Evolutionary conservation across 768 basidiomycete genomes (phyloP).

Genomic region (Lactarius evosmus): DNA sequence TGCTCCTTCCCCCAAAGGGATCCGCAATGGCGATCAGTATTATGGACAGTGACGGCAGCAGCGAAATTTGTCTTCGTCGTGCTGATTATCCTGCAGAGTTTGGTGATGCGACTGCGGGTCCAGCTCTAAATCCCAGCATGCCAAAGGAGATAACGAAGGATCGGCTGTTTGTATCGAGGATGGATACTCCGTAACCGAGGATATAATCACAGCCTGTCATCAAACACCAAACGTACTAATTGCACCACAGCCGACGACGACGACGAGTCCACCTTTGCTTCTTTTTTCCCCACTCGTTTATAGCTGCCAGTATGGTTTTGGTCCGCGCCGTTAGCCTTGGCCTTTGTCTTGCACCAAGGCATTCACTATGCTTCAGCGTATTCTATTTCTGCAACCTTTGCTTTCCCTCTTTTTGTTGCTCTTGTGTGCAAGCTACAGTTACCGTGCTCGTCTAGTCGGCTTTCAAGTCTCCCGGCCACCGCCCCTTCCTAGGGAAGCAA

Average conservation of each 20-base stretch:
- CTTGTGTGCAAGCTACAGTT: conserved; percentile 18
- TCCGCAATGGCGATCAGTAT: conserved; percentile 54
- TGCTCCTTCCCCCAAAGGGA: conserved; percentile 30
- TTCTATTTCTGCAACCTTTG: neutral
- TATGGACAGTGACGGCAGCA: conserved; percentile 50
- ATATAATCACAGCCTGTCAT: too few species aligned
- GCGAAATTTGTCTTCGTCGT: conserved; percentile 36
- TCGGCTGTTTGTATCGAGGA: conserved; percentile 81
- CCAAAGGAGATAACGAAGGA: conserved; percentile 80
- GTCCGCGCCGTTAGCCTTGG: neutral
- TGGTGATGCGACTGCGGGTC: conserved; percentile 43
- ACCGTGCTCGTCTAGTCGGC: conserved; percentile 40
- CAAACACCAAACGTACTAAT: conserved; percentile 60
- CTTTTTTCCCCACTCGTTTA: neutral
- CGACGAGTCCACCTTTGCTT: conserved; percentile 91
- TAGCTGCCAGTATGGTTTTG: neutral
- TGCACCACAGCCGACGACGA: conserved; percentile 48
- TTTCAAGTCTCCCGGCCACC: conserved; percentile 78
- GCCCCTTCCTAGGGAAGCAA: conserved; percentile 55
- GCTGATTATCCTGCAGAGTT: conserved; percentile 87
- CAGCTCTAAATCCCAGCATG: conserved; percentile 39
- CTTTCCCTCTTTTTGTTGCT: conserved; percentile 17
- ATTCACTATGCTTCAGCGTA: neutral
- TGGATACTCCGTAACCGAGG: conserved; percentile 51
- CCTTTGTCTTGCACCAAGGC: neutral